Evolutionary conservation across 129 eudicot genomes (phyloP), one percentile per base, ranked within the genome.

Genomic region (carrot (Daucus carota)): DNA sequence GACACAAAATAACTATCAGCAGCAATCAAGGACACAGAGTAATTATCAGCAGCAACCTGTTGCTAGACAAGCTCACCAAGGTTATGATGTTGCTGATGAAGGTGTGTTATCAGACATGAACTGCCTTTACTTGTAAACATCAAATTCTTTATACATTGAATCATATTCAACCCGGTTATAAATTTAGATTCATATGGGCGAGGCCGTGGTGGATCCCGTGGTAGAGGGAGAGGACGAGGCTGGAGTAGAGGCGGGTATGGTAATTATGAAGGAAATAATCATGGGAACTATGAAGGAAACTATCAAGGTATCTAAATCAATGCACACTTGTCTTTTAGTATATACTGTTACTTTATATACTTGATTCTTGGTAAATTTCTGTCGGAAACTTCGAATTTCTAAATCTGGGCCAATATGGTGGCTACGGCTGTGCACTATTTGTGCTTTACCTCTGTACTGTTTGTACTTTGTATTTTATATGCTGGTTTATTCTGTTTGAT

Each of bases 171-270:
- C 70, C 10, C 2, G 38, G 6, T 29, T 29, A 63, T 54, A 5
- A 11, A 31, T 16, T 29, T 14, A 63, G 70, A 63, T 63, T 29
- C 8, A 15, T 63, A 89, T 86, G 98, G 87, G 28, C 81, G 86
- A 75, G 86, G 80, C 8, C 88, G 90, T 76, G 93, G 89, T 67
- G 86, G 89, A 77, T 97, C 87, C 42, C 87, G 46, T 74, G 96
- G 92, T 60, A 88, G 97, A 81, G 96, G 96, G 45, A 87, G 98
- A 79, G 96, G 96, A 7, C 87, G 92, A 66, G 85, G 90, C 60
- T 91, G 90, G 96, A 86, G 82, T 86, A 84, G 98, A 87, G 97
- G 93, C 84, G 94, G 91, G 32, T 89, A 87, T 84, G 87, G 84
- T 44, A 80, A 80, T 76, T 38, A 78, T 32, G 79, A 75, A 74